phyloP scores from a whole-genome alignment of 352 stramenopile species.

The Globisporangium nodosum region DNA sequence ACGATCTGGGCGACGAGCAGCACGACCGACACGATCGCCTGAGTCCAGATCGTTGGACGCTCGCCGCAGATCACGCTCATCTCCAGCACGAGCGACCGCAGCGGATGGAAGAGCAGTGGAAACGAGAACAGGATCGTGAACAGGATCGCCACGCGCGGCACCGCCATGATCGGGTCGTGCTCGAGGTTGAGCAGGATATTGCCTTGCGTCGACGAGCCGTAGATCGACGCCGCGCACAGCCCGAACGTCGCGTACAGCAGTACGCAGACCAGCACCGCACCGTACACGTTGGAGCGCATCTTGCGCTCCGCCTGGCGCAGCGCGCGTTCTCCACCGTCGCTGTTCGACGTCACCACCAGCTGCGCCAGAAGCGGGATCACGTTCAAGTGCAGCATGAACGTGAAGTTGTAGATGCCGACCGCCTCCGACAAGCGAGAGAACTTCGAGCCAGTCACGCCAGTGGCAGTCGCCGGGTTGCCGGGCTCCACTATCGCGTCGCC shows the following conservation, averaged over 20 bases:
- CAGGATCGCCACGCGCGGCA: conserved; percentile 59
- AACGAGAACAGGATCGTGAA: conserved; percentile 76
- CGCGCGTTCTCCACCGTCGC: conserved; percentile 8
- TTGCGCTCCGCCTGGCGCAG: conserved; percentile 17
- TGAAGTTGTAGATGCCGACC: conserved; percentile 82
- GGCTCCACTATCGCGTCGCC: conserved; percentile 7
- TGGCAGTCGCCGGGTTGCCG: background rate
- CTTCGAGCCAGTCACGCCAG: background rate
- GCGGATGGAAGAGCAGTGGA: conserved; percentile 64
- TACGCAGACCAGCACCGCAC: conserved; percentile 39
- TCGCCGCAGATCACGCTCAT: conserved; percentile 29
- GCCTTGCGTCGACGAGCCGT: conserved; percentile 48
- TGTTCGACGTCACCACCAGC: conserved; percentile 24
- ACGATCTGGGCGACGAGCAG: conserved; percentile 43
- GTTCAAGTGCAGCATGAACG: conserved; percentile 80
- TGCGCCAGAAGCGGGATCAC: conserved; percentile 67
- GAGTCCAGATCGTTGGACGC: conserved; percentile 10
- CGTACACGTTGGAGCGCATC: conserved; percentile 45
- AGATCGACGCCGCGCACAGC: conserved; percentile 51
- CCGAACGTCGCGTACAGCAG: conserved; percentile 62
- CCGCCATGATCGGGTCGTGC: conserved; percentile 60
- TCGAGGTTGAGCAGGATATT: conserved; percentile 80
- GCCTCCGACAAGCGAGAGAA: conserved; percentile 53
- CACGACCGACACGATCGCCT: conserved; percentile 33
- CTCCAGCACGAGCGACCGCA: conserved; percentile 59